Evolutionary conservation across 169 alveolate genomes (phyloP), one percentile per base, ranked within the genome.

Genomic region (Cryptosporidium parvum): DNA sequence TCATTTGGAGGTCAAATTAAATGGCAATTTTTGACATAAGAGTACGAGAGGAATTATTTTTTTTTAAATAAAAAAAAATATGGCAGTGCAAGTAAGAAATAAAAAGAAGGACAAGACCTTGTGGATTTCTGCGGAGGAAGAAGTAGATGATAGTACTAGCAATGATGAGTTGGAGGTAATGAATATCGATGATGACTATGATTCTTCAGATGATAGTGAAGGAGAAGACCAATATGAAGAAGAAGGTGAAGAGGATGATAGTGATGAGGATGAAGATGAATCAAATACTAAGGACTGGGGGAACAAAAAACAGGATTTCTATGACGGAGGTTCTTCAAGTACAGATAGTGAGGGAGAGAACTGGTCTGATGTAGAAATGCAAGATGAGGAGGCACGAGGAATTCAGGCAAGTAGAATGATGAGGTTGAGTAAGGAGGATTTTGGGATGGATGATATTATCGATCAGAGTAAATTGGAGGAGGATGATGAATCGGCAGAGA

Each of bases 361-460:
- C 59, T 80, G 89, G 89, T 80, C 89, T 1, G 89, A 80, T 80
- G 53, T 80, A 23, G 89, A 80, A 42, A 80, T 80, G 89, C 89
- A 80, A 31, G 89, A 80, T 62, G 75, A 80, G 35, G 89, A 80
- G 67, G 89, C 89, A 33, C 73, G 75, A 1, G 62, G 39, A 12
- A 80, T 80, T 62, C 89, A 80, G 68, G 75, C 69, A n/a, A 80
- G 68, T 39, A 80, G 75, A 59, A 62, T 14, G 44, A 62, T 31
- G 51, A 39, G 89, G 9, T 12, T 80, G 6, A 44, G 59, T 23
- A 51, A 33, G 14, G 59, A 45, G 39, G 89, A 80, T 45, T 80
- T 80, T 62, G 89, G 89, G 52, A 67, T 62, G 14, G 68, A 67
- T 9, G 89, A 80, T 80, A 80, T 80, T n/a, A 39, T 80, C 4